Evolutionary conservation across 495 filamentous ascomycete genomes (phyloP), one percentile per base, ranked within the genome.

Genomic region (Elasticomyces elasticus): DNA sequence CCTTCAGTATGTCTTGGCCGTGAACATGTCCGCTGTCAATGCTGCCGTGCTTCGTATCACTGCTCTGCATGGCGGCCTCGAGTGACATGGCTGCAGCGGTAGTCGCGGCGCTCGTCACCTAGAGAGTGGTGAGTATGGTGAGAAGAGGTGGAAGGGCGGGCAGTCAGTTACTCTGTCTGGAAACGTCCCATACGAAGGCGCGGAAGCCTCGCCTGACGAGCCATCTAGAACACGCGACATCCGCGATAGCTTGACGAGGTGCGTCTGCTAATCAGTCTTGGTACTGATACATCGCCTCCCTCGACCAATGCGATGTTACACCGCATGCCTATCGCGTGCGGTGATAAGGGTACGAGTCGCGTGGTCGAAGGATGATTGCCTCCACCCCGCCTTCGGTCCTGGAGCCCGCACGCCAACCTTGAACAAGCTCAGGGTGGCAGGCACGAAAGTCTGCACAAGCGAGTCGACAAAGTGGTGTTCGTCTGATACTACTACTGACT

Each of bases 1-100:
- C 58, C 35, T 55, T 56, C 15, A 56, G 19, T 61, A 68, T 38
- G 67, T 54, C 42, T 78, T 40, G 25, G 24, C 58, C 38, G 12
- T 17, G 37, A 17, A 11, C 33, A 11, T 3, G 15, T 23, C 41
- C 45, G 45, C 52, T 24, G 30, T 48, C 45, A 23, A 55, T 3
- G 23, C 45, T 55, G 26, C 51, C 20, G 35, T 53, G 31, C 25
- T 41, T 40, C 35, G 35, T 15, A 40, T 40, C 42, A 24, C 42
- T 23, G 42, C 15, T 17, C 20, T 19, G 25, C 6, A 17, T 25
- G 28, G 2, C 25, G 31, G 45, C 25, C 5, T 7, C 25, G 24
- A 5, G 25, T 4, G 42, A 2, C 45, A 49, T 49, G 2, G 45
- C n/a, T 19, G 42, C 25, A 17, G 17, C 5, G 22, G 20, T 23